phyloP scores from a whole-genome alignment of 148 eudicot species.

The Nyssa sinensis region DNA sequence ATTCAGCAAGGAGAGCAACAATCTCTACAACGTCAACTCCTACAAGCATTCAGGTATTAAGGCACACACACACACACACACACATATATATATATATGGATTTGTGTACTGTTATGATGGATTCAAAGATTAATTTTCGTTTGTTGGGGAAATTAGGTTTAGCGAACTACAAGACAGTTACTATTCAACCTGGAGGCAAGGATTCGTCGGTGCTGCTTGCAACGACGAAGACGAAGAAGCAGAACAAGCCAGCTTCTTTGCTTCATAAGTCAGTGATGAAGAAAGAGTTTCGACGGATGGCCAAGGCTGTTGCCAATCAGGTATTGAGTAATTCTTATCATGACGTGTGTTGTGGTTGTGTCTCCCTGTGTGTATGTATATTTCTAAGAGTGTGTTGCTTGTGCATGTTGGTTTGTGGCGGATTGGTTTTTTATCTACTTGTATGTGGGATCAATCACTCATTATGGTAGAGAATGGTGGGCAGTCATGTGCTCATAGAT shows the following conservation, averaged over 20 bases:
- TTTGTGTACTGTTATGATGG: background rate
- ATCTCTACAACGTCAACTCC: background rate
- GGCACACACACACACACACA: too few species aligned
- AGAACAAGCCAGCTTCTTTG: conserved; percentile 39
- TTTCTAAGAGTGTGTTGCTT: too few species aligned
- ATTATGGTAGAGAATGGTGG: background rate
- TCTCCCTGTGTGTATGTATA: background rate
- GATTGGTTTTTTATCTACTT: background rate
- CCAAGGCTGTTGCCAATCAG: conserved; percentile 51
- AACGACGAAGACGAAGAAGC: conserved; percentile 51
- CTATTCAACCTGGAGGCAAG: conserved; percentile 43
- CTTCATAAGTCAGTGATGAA: conserved; percentile 50
- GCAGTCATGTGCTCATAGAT: too few species aligned
- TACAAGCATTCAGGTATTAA: background rate
- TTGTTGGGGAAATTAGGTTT: conserved; percentile 20
- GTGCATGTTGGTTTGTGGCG: background rate
- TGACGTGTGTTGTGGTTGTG: background rate
- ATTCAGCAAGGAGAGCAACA: too few species aligned
- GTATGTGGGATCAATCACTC: background rate
- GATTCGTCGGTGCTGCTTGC: conserved; percentile 39
- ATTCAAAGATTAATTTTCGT: background rate
- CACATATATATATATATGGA: background rate
- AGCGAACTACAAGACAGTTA: conserved; percentile 47
- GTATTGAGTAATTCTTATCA: conserved; percentile 13
- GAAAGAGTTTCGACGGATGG: conserved; percentile 46